phyloP scores from a whole-genome alignment of 2,329 filamentous ascomycete genomes.

The Scedosporium apiospermum region DNA sequence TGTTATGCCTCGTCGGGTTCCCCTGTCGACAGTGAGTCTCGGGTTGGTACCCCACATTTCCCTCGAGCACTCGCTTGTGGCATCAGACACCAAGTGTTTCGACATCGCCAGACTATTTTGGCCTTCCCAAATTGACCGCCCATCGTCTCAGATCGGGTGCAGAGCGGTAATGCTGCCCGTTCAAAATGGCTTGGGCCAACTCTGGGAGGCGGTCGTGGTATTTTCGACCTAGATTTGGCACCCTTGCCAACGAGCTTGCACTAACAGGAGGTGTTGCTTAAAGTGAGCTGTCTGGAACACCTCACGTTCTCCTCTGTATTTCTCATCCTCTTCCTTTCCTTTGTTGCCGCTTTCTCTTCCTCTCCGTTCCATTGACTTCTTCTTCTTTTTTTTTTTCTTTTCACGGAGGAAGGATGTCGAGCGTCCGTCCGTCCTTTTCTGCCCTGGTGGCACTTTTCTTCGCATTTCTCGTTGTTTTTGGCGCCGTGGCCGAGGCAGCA shows the following conservation, averaged over 20 bases:
- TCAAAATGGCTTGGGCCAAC: neutral
- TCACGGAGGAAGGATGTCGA: slow-evolving; percentile 3
- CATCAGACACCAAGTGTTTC: neutral
- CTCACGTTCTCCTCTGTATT: neutral
- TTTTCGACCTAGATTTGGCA: neutral
- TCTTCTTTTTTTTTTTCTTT: neutral
- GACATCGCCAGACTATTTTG: neutral
- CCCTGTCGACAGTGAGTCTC: neutral
- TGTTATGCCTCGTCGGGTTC: neutral
- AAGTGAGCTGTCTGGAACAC: slow-evolving; percentile 1
- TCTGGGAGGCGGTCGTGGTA: too few species aligned
- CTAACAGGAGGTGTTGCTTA: neutral
- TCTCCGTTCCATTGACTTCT: neutral
- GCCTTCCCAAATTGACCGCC: neutral
- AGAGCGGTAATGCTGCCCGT: neutral
- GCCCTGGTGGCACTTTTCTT: slow-evolving; percentile 9
- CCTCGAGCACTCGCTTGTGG: neutral
- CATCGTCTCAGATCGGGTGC: neutral
- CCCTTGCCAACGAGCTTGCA: neutral
- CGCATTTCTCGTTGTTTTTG: neutral
- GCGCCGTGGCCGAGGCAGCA: slow-evolving; percentile 5
- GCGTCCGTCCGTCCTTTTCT: slow-evolving; percentile 1
- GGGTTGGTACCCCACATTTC: neutral
- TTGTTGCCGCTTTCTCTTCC: neutral
- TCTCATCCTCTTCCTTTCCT: neutral